Evolutionary conservation across 2,329 filamentous ascomycete genomes (phyloP).

Genomic region (Aspergillus sp.): DNA sequence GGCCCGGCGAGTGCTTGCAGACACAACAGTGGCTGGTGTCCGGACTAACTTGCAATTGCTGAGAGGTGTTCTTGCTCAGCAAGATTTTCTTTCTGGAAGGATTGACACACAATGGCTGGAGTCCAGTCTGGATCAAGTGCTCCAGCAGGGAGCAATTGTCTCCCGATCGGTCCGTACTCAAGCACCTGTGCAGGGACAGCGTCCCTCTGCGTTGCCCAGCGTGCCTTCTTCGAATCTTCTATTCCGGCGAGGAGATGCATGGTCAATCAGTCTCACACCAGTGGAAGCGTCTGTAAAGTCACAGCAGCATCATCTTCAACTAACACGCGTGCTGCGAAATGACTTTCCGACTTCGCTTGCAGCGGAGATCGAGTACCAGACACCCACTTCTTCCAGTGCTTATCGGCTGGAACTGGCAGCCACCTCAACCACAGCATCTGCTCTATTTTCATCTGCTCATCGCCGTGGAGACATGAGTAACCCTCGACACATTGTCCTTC

Average conservation of each 20-base stretch:
- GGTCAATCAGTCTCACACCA: constrained; percentile 54
- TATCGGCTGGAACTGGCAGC: constrained; percentile 52
- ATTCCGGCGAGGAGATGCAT: constrained; percentile 62
- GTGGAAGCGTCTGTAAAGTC: constrained; percentile 18
- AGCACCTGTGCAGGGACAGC: background rate
- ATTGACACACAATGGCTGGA: constrained; percentile 64
- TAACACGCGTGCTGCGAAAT: constrained; percentile 59
- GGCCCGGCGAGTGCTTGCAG: constrained; percentile 56
- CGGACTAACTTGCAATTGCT: constrained; percentile 61
- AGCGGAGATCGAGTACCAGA: constrained; percentile 56
- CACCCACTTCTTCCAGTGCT: constrained; percentile 38
- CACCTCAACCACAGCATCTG: constrained; percentile 50
- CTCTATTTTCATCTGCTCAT: constrained; percentile 45
- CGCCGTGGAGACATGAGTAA: constrained; percentile 54
- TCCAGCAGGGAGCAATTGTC: constrained; percentile 37
- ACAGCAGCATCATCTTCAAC: constrained; percentile 53
- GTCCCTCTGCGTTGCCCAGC: constrained; percentile 4
- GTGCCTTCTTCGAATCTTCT: constrained; percentile 44
- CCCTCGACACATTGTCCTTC: constrained; percentile 56
- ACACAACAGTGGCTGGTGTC: constrained; percentile 58
- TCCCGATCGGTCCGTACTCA: constrained; percentile 20
- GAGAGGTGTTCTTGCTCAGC: constrained; percentile 54
- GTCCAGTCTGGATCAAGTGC: constrained; percentile 45
- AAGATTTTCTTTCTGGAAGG: constrained; percentile 51
- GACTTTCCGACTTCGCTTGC: constrained; percentile 60